Conservation (phyloP, 352 stramenopile species). For the Discostella stelligera region DNA sequence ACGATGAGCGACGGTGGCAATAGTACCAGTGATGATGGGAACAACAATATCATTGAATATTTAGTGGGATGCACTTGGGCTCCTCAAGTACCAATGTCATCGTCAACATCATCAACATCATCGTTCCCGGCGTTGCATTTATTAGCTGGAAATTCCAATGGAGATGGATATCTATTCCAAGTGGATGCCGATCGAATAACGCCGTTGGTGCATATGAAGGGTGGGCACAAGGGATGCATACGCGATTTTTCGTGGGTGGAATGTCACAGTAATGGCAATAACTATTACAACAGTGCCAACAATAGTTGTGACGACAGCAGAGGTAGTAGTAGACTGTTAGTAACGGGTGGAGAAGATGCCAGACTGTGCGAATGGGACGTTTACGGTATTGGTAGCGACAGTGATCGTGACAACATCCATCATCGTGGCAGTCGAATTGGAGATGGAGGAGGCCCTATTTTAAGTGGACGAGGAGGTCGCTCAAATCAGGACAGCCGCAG, state of each 20-base stretch:
- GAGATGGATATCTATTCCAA: constrained; percentile 64
- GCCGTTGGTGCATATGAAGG: constrained; percentile 38
- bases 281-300: neutral
- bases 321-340: constrained; percentile 11
- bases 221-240: constrained; percentile 70
- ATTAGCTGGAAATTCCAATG: constrained; percentile 60
- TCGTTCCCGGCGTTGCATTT: constrained; percentile 50
- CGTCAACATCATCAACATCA: neutral
- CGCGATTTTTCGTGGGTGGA: constrained; percentile 56
- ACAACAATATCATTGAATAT: constrained; percentile 59
- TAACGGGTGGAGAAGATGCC: constrained; percentile 78
- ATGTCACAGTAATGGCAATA: neutral
- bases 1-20: neutral
- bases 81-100: constrained; percentile 20
- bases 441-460: constrained; percentile 13
- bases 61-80: constrained; percentile 74
- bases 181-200: constrained; percentile 57
- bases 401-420: neutral
- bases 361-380: constrained; percentile 75
- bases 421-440: neutral
- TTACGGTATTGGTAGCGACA: neutral
- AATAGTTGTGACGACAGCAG: constrained; percentile 12
- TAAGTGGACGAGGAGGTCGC: neutral
- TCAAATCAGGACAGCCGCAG: neutral
- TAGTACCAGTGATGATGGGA: constrained; percentile 8